Conservation (phyloP, 208 protist genomes). For the Leishmania major region DNA sequence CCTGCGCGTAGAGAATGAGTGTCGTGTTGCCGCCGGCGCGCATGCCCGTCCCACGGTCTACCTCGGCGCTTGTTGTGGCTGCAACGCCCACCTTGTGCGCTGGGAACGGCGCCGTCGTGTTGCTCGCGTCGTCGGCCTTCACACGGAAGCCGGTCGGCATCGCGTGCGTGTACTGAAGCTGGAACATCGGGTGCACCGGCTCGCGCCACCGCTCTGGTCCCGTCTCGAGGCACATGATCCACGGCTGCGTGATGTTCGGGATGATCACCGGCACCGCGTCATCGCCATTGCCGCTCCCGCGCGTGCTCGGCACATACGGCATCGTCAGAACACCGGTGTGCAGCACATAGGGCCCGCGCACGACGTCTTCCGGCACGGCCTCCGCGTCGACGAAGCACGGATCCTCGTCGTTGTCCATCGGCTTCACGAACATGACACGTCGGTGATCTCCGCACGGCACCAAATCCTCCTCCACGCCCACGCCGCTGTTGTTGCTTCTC, state of each 20-base stretch:
- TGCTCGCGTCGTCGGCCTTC: slow-evolving; percentile 55
- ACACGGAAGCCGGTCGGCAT: slow-evolving; percentile 57
- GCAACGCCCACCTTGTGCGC: slow-evolving; percentile 8
- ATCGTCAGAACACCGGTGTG: slow-evolving; percentile 61
- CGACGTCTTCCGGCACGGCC: slow-evolving; percentile 32
- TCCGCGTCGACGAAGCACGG: slow-evolving; percentile 72
- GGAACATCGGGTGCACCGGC: slow-evolving; percentile 46
- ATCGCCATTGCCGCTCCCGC: slow-evolving; percentile 27
- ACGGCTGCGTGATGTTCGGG: slow-evolving; percentile 65
- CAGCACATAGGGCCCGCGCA: slow-evolving; percentile 63
- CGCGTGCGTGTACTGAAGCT: slow-evolving; percentile 65
- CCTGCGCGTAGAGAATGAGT: slow-evolving; percentile 49
- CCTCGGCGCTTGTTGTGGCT: slow-evolving; percentile 13
- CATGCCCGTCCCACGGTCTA: slow-evolving; percentile 32
- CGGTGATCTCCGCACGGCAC: slow-evolving; percentile 60
- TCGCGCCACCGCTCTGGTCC: slow-evolving; percentile 68
- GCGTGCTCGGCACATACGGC: slow-evolving; percentile 40
- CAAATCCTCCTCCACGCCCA: slow-evolving; percentile 13
- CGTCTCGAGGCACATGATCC: slow-evolving; percentile 76
- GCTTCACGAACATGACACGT: slow-evolving; percentile 73
- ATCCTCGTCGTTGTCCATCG: slow-evolving; percentile 60
- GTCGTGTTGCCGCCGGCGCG: slow-evolving; percentile 56
- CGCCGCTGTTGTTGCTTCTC: slow-evolving; percentile 9
- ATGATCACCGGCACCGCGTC: neutral
- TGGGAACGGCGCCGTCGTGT: slow-evolving; percentile 64